phyloP scores from a whole-genome alignment of 176 grass and related monocot genomes.

The Zoysia pacifica region DNA sequence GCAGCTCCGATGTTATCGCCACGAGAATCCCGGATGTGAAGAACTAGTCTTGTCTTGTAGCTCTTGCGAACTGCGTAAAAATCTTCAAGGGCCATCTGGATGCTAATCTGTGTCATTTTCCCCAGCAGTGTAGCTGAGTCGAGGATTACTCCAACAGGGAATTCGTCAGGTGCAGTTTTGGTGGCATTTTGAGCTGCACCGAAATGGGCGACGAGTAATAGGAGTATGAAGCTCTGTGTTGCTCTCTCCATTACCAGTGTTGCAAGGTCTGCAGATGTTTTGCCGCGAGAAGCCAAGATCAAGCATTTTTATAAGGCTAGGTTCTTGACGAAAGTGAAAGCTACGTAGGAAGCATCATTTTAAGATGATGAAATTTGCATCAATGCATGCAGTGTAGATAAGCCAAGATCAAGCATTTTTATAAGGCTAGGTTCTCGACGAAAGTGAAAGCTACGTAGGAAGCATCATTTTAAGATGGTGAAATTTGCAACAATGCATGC shows the following conservation, averaged over 20 bases:
- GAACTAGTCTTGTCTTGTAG: constrained; percentile 35
- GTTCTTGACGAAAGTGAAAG: not conserved
- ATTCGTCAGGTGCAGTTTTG: not conserved
- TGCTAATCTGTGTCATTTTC: constrained; percentile 38
- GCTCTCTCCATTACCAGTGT: constrained; percentile 4
- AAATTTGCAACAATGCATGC: not conserved
- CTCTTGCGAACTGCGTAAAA: constrained; percentile 41
- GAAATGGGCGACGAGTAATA: not conserved
- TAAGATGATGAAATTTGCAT: not conserved
- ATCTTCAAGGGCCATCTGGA: constrained; percentile 49
- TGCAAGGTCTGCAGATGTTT: not conserved
- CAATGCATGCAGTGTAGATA: not conserved
- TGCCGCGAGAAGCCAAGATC: not conserved
- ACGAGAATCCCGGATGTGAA: constrained; percentile 43
- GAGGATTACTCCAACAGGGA: constrained; percentile 55
- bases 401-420: not conserved
- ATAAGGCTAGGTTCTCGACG: not conserved
- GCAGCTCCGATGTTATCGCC: constrained; percentile 34
- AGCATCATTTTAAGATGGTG: not conserved
- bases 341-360: not conserved
- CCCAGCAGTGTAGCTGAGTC: constrained; percentile 31
- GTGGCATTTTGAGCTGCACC: constrained; percentile 9
- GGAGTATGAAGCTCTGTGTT: not conserved
- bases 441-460: not conserved
- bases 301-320: not conserved